Base-by-base conservation (phyloP, 805 yeast species). In the Candida sakaeoensis region DNA sequence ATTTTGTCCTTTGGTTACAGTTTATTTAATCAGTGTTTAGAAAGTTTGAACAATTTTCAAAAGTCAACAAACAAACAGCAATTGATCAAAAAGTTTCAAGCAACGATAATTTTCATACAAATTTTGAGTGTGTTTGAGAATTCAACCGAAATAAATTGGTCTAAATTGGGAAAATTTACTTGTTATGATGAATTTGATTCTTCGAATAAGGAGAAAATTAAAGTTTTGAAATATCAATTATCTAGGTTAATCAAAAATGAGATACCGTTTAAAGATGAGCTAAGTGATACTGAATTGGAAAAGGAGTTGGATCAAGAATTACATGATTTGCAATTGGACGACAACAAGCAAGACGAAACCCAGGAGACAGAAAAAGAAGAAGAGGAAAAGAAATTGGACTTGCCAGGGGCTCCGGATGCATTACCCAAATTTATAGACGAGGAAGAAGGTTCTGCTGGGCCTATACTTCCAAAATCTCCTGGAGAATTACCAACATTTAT, bases 211-310 rank as follows among this genome's bases (percentile, higher is more conserved):
- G 63, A 58, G 4, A 63, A 67, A 47, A 50, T 53, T 42, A 68
- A 66, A 50, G 40, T 57, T 5, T 48, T 65, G 42, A 68, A 68
- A 51, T 65, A 45, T 37, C 68, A 67, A 24, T 60, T 68, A 48
- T 56, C 71, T 17, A 50, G 58, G 41, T 50, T 68, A 31, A 42
- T 68, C n/a, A 68, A 67, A 47, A 68, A 60, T 37, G 65, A 68
- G 45, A 46, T 68, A 2, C 48, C 48, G 10, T 49, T 46, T 15
- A 48, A 50, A 34, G 51, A 46, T 4, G 54, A 55, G 26, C 55
- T 53, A 5, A 57, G 55, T 22, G 63, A 57, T 28, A 48, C 49
- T 22, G 66, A 64, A 31, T 46, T 60, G 35, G 61, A 53, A 16
- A 47, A 44, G 3, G 61, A 57, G 39, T 46, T 61, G 31, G 52